Conservation (phyloP, 176 grass and related monocot species). For the Microstegium vimineum region DNA sequence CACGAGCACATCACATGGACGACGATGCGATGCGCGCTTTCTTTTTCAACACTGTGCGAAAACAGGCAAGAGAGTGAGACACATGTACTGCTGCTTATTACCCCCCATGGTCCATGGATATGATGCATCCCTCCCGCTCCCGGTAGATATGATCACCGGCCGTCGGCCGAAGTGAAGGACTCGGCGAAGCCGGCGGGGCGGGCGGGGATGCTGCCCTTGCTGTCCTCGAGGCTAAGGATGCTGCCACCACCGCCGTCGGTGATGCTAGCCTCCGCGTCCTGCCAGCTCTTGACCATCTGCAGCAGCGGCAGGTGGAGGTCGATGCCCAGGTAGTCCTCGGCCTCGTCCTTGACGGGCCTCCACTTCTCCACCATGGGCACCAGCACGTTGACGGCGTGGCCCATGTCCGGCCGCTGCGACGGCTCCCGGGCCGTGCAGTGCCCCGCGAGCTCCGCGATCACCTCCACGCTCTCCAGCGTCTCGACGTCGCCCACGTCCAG, state of each 20-base stretch:
- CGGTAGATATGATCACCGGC: background rate
- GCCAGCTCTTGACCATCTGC: slow-evolving; percentile 92
- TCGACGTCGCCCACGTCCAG: slow-evolving; percentile 52
- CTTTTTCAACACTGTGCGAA: background rate
- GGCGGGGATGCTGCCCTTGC: slow-evolving; percentile 95
- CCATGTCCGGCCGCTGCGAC: slow-evolving; percentile 81
- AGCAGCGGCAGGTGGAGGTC: slow-evolving; percentile 77
- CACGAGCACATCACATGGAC: slow-evolving; percentile 26
- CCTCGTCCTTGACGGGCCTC: slow-evolving; percentile 67
- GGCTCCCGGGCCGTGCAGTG: slow-evolving; percentile 82
- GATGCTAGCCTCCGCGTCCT: slow-evolving; percentile 61
- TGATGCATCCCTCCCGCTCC: no score
- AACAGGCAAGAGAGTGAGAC: slow-evolving; percentile 14
- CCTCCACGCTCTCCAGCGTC: slow-evolving; percentile 67
- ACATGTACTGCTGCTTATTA: background rate
- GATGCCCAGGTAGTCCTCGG: slow-evolving; percentile 81
- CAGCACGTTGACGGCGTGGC: slow-evolving; percentile 63
- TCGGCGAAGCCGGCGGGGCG: slow-evolving; percentile 81
- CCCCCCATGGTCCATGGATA: no score
- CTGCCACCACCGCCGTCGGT: slow-evolving; percentile 36
- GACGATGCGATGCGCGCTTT: background rate
- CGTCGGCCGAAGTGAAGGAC: slow-evolving; percentile 87
- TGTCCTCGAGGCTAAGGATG: slow-evolving; percentile 69
- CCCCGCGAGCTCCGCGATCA: slow-evolving; percentile 75
- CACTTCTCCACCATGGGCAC: slow-evolving; percentile 87